Evolutionary conservation across 306 rosid genomes (phyloP), one percentile per base, ranked within the genome.

Genomic region (Prunus fruticosa): DNA sequence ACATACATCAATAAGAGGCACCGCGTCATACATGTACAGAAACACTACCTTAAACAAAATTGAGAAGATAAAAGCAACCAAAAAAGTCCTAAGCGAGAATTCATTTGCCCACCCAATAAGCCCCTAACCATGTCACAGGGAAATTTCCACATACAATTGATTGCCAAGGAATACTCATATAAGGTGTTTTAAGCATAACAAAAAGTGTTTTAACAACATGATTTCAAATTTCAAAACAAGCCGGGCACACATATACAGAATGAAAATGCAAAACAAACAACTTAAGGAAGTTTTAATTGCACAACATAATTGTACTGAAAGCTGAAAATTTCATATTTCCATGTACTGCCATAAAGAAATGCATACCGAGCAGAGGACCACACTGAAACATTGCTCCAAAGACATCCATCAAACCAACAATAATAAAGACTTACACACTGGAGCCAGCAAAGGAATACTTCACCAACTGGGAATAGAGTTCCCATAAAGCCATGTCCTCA

Each of bases 341-440:
- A 80, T 45, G 64, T 28, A 73, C 70, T 25, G 25, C 69, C 43
- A 25, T 54, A 82, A 65, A 75, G 74, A 71, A 73, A 79, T 79
- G 81, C 84, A 85, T 72, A 85, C 84, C 82, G 82, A 85, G 77
- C 83, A 64, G 78, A 73, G 64, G 77, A 68, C 78, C 80, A 67
- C 75, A 79, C 70, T 85, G 81, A 82, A 82, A 68, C 76, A 80
- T 38, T 38, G 81, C 80, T 82, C 76, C 80, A 78, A 64, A 30
- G 51, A 69, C 18, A 78, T 86, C 73, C 81, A 78, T 80, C 87
- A 86, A 83, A 84, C 91, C 83, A 86, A 84, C 82, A 91, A 83
- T 81, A 84, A 79, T 78, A 82, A 63, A 50, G 72, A 75, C 77
- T 71, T 82, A 76, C 91, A 88, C 84, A 80, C 83, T 12, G 74